Conservation (phyloP, 768 basidiomycete genomes). For the Naematelia aurantialba region DNA sequence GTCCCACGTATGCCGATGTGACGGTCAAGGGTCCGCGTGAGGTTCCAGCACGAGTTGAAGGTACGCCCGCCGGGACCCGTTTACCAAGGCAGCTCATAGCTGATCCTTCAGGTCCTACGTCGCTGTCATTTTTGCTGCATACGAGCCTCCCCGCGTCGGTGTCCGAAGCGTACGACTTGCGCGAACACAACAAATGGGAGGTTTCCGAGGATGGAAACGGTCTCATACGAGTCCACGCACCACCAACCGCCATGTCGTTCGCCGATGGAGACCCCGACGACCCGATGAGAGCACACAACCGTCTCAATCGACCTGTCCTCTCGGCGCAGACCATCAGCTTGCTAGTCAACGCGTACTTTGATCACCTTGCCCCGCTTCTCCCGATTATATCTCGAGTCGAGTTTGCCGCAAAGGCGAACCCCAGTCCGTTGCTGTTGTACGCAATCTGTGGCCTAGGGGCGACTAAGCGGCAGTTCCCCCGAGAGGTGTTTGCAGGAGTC, state of each 20-base stretch:
- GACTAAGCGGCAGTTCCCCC: conserved; percentile 72
- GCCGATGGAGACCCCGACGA: conserved; percentile 27
- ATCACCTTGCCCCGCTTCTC: conserved; percentile 75
- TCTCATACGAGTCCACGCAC: conserved; percentile 58
- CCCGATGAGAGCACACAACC: conserved; percentile 24
- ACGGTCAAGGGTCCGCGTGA: conserved; percentile 5
- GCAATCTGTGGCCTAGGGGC: conserved; percentile 91
- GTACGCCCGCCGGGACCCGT: too few species aligned
- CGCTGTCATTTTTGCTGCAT: conserved; percentile 78
- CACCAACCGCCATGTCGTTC: conserved; percentile 25
- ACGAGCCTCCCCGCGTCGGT: conserved; percentile 82
- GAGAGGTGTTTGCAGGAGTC: conserved; percentile 82
- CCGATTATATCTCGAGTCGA: conserved; percentile 85
- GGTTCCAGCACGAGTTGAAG: conserved; percentile 35
- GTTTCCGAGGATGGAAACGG: conserved; percentile 80
- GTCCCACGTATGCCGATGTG: neutral
- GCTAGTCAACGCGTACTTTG: conserved; percentile 88
- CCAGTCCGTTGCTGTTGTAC: conserved; percentile 76
- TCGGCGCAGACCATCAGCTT: conserved; percentile 51
- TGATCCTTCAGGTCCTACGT: conserved; percentile 74
- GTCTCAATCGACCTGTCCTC: conserved; percentile 36
- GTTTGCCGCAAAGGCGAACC: conserved; percentile 72
- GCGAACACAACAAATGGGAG: conserved; percentile 84
- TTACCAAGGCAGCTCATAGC: conserved; percentile 42
- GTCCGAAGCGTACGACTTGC: conserved; percentile 81